Evolutionary conservation across 768 basidiomycete species (phyloP).

Genomic region (Fistulinella prunicolor): DNA sequence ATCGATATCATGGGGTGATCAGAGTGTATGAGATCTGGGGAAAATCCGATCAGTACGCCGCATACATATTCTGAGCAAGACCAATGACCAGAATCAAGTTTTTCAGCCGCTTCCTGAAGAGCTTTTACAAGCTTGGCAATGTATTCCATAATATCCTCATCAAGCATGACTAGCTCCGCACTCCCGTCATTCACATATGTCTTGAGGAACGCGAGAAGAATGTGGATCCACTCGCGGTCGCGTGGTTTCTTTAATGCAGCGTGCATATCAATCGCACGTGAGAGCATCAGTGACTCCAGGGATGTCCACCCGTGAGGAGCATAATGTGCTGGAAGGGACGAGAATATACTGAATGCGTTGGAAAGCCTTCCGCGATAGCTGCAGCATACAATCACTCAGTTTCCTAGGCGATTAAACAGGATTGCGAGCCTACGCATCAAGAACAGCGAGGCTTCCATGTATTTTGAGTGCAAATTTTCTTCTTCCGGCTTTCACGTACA

Average conservation of each 20-base stretch:
- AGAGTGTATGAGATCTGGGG: constrained; percentile 58
- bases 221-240: constrained; percentile 79
- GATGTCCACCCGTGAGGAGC: constrained; percentile 79
- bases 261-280: constrained; percentile 69
- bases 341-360: constrained; percentile 66
- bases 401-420: not conserved
- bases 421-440: constrained; percentile 72
- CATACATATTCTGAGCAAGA: not conserved
- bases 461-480: constrained; percentile 83
- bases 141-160: constrained; percentile 51
- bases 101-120: constrained; percentile 46
- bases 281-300: constrained; percentile 76
- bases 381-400: constrained; percentile 10
- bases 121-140: constrained; percentile 47
- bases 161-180: constrained; percentile 51
- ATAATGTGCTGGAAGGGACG: constrained; percentile 83
- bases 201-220: constrained; percentile 73
- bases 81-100: constrained; percentile 53
- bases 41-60: constrained; percentile 10
- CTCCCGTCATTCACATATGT: constrained; percentile 57
- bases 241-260: constrained; percentile 50
- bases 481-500: constrained; percentile 80
- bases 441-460: constrained; percentile 81
- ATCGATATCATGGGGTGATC: constrained; percentile 71
- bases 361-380: constrained; percentile 68